These are phyloP conservation scores for Hypocreales sp. DNA, from an alignment of 2,329 filamentous ascomycete genomes.

Conservation along the genomic window DNA sequence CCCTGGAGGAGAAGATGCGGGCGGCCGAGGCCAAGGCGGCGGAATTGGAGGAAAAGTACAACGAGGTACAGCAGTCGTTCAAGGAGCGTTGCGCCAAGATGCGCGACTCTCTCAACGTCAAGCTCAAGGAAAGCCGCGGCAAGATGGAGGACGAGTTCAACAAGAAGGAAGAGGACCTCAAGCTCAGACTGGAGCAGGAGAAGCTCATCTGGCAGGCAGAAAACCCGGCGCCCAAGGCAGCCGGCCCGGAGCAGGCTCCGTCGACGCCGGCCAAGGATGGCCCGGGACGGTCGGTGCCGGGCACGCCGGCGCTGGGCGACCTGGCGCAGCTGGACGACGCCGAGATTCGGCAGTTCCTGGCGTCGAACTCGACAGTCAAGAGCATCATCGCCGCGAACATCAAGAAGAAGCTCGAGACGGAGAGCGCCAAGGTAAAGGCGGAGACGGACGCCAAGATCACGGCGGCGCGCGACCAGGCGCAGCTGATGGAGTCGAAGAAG, in stretches of 20 bases:
- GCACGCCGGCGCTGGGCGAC: constrained; percentile 23
- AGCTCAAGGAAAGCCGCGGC: constrained; percentile 49
- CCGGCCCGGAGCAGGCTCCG: constrained; percentile 10
- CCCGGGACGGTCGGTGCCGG: constrained; percentile 9
- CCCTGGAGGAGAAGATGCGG: constrained; percentile 46
- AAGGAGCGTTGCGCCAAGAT: constrained; percentile 54
- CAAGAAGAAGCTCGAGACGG: constrained; percentile 52
- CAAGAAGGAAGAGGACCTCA: constrained; percentile 35
- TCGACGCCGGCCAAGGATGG: constrained; percentile 22
- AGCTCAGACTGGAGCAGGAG: constrained; percentile 46
- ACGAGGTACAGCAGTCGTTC: constrained; percentile 42
- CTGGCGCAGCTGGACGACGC: constrained; percentile 35
- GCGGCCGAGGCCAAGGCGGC: constrained; percentile 44
- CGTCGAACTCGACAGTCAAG: constrained; percentile 40
- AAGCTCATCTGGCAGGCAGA: constrained; percentile 46
- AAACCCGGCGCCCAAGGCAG: constrained; percentile 13
- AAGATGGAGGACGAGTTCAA: constrained; percentile 36
- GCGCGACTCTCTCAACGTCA: constrained; percentile 52
- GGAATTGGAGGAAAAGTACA: constrained; percentile 47
- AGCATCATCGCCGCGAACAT: constrained; percentile 45
- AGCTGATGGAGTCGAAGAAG: constrained; percentile 62
- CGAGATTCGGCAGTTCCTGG: constrained; percentile 39
- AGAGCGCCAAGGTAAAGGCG: constrained; percentile 44
- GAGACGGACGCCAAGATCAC: constrained; percentile 38
- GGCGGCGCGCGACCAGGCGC: constrained; percentile 44